Evolutionary conservation across 768 basidiomycete genomes (phyloP).

Genomic region (Termitomyces sp.): DNA sequence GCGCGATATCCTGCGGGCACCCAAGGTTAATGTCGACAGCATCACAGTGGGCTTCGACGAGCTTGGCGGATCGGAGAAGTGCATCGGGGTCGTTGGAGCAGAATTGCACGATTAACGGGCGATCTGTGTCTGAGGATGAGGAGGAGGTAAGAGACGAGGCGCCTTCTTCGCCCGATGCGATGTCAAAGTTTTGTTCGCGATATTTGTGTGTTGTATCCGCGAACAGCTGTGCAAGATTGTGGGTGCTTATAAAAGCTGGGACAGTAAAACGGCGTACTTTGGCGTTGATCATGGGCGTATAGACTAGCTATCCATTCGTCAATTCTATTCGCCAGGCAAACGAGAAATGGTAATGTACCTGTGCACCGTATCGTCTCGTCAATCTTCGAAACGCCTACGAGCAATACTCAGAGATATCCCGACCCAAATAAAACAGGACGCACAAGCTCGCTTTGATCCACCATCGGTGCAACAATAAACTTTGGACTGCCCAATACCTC

Average conservation of each 20-base stretch:
- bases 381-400: conserved; percentile 84
- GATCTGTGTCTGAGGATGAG: conserved; percentile 37
- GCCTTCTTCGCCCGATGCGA: conserved; percentile 78
- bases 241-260: neutral
- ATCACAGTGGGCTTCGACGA: conserved; percentile 77
- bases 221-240: conserved; percentile 47
- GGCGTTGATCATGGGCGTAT: conserved; percentile 98
- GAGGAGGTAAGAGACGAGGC: conserved; percentile 24
- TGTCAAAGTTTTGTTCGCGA: conserved; percentile 63
- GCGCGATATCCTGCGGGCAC: conserved; percentile 94
- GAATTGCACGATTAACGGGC: conserved; percentile 90
- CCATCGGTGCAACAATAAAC: conserved; percentile 95
- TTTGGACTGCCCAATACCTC: conserved; percentile 79
- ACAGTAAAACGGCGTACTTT: conserved; percentile 40
- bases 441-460: conserved; percentile 95
- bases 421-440: conserved; percentile 21
- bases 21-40: conserved; percentile 93
- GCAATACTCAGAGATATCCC: neutral
- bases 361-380: conserved; percentile 76
- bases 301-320: conserved; percentile 53
- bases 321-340: neutral
- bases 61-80: conserved; percentile 71
- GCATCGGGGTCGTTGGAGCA: conserved; percentile 85
- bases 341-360: conserved; percentile 38
- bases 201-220: conserved; percentile 45